phyloP scores from a whole-genome alignment of 2,329 filamentous ascomycete species.

The Parascedosporium putredinis region DNA sequence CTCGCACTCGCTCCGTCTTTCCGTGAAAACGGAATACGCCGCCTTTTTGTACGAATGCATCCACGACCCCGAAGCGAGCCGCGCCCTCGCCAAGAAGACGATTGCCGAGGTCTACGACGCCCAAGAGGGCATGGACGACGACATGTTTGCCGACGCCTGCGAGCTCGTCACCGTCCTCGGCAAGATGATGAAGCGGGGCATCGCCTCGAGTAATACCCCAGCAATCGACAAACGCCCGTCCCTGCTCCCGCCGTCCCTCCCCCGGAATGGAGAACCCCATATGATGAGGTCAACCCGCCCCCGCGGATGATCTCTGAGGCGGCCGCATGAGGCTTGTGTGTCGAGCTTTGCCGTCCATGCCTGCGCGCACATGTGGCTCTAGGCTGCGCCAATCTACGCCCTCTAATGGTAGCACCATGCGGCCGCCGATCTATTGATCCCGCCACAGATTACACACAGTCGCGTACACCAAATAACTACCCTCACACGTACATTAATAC shows the following conservation, averaged over 20 bases:
- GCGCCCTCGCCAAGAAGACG: constrained; percentile 67
- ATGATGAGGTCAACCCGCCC: constrained; percentile 18
- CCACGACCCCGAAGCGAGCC: constrained; percentile 67
- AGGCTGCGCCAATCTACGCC: too few relatives aligned
- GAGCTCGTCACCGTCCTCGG: constrained; percentile 78
- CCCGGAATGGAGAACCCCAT: constrained; percentile 35
- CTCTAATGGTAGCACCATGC: too few relatives aligned
- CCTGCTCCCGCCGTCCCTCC: constrained; percentile 18
- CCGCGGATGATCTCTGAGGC: too few relatives aligned
- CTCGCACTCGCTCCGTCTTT: constrained; percentile 80
- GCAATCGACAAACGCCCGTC: constrained; percentile 22
- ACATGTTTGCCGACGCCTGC: constrained; percentile 87
- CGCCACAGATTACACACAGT: too few relatives aligned
- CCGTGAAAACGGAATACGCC: constrained; percentile 82
- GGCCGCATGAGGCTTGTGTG: too few relatives aligned
- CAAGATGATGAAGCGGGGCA: constrained; percentile 75
- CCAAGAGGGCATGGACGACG: constrained; percentile 85
- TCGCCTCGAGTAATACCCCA: constrained; percentile 28
- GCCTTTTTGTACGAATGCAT: constrained; percentile 91
- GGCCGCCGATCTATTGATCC: too few relatives aligned
- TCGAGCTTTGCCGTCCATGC: too few relatives aligned
- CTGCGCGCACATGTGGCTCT: too few relatives aligned
- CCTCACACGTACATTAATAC: too few relatives aligned
- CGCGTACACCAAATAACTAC: too few relatives aligned
- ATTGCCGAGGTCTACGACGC: constrained; percentile 88